Conservation (phyloP, 805 yeast genomes). For the Candida insectalens region DNA sequence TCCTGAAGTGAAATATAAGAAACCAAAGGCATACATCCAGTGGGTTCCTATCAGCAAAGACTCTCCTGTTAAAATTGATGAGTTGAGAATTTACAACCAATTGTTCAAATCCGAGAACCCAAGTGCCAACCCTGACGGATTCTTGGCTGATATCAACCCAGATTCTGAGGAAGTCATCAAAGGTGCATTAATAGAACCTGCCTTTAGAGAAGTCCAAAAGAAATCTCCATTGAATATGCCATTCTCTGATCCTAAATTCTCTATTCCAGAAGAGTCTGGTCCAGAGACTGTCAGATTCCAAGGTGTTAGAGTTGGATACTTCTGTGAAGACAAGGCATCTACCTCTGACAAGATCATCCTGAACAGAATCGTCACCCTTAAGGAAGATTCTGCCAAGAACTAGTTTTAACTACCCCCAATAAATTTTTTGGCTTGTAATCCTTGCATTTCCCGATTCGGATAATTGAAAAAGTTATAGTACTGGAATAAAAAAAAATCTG, state of each 20-base stretch:
- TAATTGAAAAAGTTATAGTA: background rate
- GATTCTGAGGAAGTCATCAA: slow-evolving; percentile 61
- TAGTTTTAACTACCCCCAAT: slow-evolving; percentile 2
- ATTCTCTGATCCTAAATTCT: slow-evolving; percentile 48
- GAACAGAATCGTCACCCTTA: slow-evolving; percentile 88
- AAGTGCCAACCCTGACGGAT: slow-evolving; percentile 78
- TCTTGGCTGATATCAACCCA: slow-evolving; percentile 71
- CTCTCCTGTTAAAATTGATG: slow-evolving; percentile 58
- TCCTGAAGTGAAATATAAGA: slow-evolving; percentile 34
- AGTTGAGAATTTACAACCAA: slow-evolving; percentile 81
- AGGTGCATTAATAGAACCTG: slow-evolving; percentile 69
- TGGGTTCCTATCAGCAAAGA: slow-evolving; percentile 78
- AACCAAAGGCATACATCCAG: slow-evolving; percentile 94
- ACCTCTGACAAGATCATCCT: slow-evolving; percentile 52
- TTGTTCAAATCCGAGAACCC: slow-evolving; percentile 91
- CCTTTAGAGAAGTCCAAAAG: slow-evolving; percentile 54
- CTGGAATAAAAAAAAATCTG: background rate
- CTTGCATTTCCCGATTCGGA: background rate
- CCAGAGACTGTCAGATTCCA: slow-evolving; percentile 93
- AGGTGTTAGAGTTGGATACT: slow-evolving; percentile 94
- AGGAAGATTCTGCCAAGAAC: slow-evolving; percentile 59
- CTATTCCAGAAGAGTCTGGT: slow-evolving; percentile 59
- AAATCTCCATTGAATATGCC: slow-evolving; percentile 72
- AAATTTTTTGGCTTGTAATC: background rate
- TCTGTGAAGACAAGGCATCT: slow-evolving; percentile 79